Evolutionary conservation across 164 flowering plant genomes (phyloP).

Genomic region (Vitis rupestris): DNA sequence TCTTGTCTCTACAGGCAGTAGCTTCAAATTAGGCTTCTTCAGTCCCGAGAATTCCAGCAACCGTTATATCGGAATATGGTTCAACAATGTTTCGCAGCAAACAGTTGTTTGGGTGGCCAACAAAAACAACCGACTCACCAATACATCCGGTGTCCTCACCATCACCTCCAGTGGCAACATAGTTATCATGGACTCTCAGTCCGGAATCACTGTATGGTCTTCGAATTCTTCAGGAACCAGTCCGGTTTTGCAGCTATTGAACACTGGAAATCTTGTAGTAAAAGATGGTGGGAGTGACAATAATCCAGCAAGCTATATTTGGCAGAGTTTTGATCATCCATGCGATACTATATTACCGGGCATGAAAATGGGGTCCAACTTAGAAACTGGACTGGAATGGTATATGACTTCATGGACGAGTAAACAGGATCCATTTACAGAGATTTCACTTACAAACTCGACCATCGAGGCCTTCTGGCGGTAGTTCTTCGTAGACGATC

Average conservation of each 20-base stretch:
- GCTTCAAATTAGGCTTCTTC: constrained; percentile 24
- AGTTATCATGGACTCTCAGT: not conserved
- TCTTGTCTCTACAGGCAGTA: not conserved
- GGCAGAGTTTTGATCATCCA: constrained; percentile 24
- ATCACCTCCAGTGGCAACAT: constrained; percentile 10
- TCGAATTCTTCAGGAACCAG: not conserved
- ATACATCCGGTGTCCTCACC: constrained; percentile 10
- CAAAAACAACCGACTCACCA: constrained; percentile 10
- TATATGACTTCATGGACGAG: constrained; percentile 32
- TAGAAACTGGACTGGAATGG: not conserved
- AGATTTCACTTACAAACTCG: constrained; percentile 10
- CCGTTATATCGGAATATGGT: constrained; percentile 23
- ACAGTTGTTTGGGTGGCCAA: constrained; percentile 28
- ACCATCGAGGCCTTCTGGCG: constrained; percentile 7
- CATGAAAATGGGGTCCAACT: constrained; percentile 24
- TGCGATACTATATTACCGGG: constrained; percentile 18
- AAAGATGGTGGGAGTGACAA: not conserved
- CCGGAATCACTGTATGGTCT: constrained; percentile 11
- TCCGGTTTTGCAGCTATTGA: constrained; percentile 7
- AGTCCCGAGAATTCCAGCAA: constrained; percentile 14
- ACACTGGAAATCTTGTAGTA: constrained; percentile 25
- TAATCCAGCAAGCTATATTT: not conserved
- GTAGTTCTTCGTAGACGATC: not conserved
- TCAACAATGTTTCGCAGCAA: constrained; percentile 8
- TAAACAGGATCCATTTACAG: constrained; percentile 26